These are phyloP conservation scores for Chlorella variabilis DNA, from an alignment of 163 green algal species.

Conservation along the genomic window DNA sequence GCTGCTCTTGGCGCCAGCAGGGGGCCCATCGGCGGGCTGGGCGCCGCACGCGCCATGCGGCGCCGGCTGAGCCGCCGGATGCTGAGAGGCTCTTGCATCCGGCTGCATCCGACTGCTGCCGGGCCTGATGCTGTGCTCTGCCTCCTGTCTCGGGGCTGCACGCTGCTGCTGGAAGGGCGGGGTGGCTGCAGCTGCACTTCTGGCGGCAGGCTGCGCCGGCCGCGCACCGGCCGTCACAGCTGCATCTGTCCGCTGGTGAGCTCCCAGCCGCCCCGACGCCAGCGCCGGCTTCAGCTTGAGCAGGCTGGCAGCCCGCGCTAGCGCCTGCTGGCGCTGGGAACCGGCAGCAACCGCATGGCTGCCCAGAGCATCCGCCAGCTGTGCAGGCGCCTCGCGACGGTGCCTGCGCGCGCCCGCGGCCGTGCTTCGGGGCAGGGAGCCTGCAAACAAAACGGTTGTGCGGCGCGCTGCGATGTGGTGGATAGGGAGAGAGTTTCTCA, in stretches of 20 bases:
- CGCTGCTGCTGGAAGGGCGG: not conserved
- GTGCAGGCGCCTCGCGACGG: not conserved
- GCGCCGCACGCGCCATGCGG: too few relatives aligned
- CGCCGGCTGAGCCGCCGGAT: too few relatives aligned
- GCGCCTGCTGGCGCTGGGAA: constrained; percentile 1
- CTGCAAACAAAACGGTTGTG: too few relatives aligned
- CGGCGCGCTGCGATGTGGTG: too few relatives aligned
- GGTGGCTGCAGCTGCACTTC: not conserved
- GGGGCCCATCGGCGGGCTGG: too few relatives aligned
- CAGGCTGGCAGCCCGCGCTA: constrained; percentile 5
- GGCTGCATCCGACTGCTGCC: not conserved
- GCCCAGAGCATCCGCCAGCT: constrained; percentile 22
- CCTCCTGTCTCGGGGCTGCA: not conserved
- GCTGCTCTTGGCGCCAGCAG: too few relatives aligned
- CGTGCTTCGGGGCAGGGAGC: too few relatives aligned
- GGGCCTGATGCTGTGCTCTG: too few relatives aligned
- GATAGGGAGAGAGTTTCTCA: too few relatives aligned
- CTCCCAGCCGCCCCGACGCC: not conserved
- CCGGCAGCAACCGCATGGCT: not conserved
- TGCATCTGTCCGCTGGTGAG: too few relatives aligned
- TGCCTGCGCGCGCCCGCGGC: not conserved
- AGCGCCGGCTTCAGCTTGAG: not conserved
- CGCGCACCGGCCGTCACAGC: too few relatives aligned
- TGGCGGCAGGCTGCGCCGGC: too few relatives aligned
- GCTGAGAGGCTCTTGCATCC: not conserved